Evolutionary conservation across 2,329 filamentous ascomycete genomes (phyloP).

Genomic region (Sporothrix sp.): DNA sequence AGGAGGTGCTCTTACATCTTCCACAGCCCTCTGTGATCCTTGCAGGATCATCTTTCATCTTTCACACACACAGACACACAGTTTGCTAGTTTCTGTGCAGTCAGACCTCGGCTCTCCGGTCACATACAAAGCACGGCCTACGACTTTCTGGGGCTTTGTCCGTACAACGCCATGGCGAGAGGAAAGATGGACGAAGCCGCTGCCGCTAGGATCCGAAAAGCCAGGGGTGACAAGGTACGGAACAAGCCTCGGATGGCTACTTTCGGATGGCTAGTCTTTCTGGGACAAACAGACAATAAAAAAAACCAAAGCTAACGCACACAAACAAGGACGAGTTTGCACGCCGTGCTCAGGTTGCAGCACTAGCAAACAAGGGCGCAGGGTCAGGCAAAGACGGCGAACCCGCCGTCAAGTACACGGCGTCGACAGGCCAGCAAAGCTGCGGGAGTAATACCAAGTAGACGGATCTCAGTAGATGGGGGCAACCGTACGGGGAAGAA

Average conservation of each 20-base stretch:
- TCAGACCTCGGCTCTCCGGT: too few relatives aligned
- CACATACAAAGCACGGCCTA: too few relatives aligned
- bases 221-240: constrained; percentile 31
- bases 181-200: constrained; percentile 35
- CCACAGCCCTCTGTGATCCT: too few relatives aligned
- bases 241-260: too few relatives aligned
- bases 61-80: too few relatives aligned
- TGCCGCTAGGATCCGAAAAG: constrained; percentile 32
- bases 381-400: constrained; percentile 17
- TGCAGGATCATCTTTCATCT: too few relatives aligned
- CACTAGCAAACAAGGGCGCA: constrained; percentile 25
- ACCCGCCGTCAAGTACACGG: constrained; percentile 6
- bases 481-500: too few relatives aligned
- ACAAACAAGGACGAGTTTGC: constrained; percentile 27
- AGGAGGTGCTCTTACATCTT: too few relatives aligned
- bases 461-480: too few relatives aligned
- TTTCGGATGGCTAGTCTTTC: too few relatives aligned
- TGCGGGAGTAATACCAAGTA: background rate
- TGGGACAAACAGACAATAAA: background rate
- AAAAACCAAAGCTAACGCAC: background rate
- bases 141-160: too few relatives aligned
- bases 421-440: background rate
- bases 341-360: constrained; percentile 27
- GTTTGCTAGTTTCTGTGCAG: too few relatives aligned
- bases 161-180: constrained; percentile 25